Conservation (phyloP, 2,329 filamentous ascomycete species). For the Aspergillus phoenicis region DNA sequence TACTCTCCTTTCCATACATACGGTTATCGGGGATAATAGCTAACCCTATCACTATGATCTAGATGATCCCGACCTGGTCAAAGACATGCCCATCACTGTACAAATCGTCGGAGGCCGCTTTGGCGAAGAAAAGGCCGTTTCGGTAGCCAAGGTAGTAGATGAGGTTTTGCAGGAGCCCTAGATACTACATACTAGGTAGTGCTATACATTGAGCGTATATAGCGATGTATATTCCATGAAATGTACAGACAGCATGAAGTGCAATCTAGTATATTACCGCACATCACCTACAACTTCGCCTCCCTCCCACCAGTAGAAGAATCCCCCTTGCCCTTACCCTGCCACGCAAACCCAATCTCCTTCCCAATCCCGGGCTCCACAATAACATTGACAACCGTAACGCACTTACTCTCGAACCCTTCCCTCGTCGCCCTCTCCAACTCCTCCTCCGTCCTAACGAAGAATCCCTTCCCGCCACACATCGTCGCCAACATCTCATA, state of each 20-base stretch:
- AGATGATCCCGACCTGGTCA: slow-evolving; percentile 36
- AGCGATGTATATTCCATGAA: too few relatives aligned
- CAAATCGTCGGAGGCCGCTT: slow-evolving; percentile 38
- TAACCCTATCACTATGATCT: neutral
- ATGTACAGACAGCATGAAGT: too few relatives aligned
- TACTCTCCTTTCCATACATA: neutral
- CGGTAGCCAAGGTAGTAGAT: slow-evolving; percentile 35
- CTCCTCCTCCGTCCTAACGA: slow-evolving; percentile 56
- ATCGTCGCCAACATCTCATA: slow-evolving; percentile 60
- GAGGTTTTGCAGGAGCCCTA: slow-evolving; percentile 16
- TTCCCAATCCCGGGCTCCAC: slow-evolving; percentile 55
- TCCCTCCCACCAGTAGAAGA: too few relatives aligned
- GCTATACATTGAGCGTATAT: too few relatives aligned
- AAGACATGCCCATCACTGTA: slow-evolving; percentile 36
- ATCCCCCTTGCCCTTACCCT: slow-evolving; percentile 20
- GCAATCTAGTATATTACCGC: neutral
- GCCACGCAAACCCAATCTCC: slow-evolving; percentile 42
- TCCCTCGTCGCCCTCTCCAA: slow-evolving; percentile 53
- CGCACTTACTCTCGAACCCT: slow-evolving; percentile 51
- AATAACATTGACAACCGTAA: slow-evolving; percentile 59
- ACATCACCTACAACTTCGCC: slow-evolving; percentile 23
- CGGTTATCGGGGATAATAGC: neutral
- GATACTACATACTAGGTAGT: neutral
- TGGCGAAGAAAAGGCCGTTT: slow-evolving; percentile 37
- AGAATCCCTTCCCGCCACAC: slow-evolving; percentile 57